Percentiles rank a stretch among this genome's conserved stretches.
Evolutionary conservation across 2,329 filamentous ascomycete genomes (phyloP).

Genomic region (Aspergillus flavus): DNA sequence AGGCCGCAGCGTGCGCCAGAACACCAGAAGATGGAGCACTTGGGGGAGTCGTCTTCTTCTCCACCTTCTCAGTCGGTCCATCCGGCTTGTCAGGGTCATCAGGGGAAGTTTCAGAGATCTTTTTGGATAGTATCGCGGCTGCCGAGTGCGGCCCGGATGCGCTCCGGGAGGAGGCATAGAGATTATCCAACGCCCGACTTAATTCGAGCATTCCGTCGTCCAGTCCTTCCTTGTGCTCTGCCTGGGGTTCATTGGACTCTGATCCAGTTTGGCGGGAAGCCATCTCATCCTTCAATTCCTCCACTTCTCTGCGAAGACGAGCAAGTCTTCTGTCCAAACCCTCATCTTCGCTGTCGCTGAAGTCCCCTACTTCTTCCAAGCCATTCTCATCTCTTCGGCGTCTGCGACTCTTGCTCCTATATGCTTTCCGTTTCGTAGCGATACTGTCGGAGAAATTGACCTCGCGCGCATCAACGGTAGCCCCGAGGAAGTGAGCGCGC

Average conservation of each 20-base stretch:
- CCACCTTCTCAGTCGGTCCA: slow-evolving; percentile 14
- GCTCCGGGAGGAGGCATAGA: slow-evolving; percentile 48
- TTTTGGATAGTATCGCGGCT: slow-evolving; percentile 39
- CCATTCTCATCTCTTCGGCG: slow-evolving; percentile 52
- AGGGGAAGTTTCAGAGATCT: slow-evolving; percentile 24
- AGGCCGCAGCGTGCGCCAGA: slow-evolving; percentile 80
- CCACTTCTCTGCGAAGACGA: slow-evolving; percentile 78
- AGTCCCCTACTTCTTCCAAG: slow-evolving; percentile 68
- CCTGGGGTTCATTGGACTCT: slow-evolving; percentile 49
- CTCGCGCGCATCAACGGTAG: slow-evolving; percentile 73
- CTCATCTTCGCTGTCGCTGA: slow-evolving; percentile 80
- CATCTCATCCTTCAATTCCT: slow-evolving; percentile 65
- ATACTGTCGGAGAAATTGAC: slow-evolving; percentile 92
- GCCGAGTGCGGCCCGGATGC: slow-evolving; percentile 32
- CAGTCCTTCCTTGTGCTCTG: slow-evolving; percentile 44
- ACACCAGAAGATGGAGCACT: slow-evolving; percentile 49
- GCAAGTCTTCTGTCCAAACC: slow-evolving; percentile 77
- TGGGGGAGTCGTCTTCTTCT: slow-evolving; percentile 5
- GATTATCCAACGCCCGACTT: slow-evolving; percentile 70
- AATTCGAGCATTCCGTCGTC: slow-evolving; percentile 67
- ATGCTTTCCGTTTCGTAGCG: slow-evolving; percentile 78
- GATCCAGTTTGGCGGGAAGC: slow-evolving; percentile 54
- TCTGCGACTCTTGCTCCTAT: slow-evolving; percentile 72
- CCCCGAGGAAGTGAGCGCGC: slow-evolving; percentile 74
- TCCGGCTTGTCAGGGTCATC: slow-evolving; percentile 12